Base-by-base conservation (phyloP, 306 rosid genomes). In the Sesbania bispinosa region DNA sequence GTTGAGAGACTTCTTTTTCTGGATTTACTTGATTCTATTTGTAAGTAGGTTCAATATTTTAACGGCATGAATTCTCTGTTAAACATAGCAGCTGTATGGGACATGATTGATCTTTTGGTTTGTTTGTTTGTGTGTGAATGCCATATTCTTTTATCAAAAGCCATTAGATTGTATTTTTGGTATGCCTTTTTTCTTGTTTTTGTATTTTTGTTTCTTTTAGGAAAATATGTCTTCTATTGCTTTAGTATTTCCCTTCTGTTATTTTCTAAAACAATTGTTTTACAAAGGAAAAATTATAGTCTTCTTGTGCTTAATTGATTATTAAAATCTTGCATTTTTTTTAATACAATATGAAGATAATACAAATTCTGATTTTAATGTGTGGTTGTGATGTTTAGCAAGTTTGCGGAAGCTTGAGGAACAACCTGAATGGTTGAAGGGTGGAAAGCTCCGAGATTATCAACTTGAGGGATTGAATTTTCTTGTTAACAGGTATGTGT, bases 381-480 rank as follows among this genome's bases (percentile, higher is more conserved):
- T 73, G 19, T 75, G 77, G 60, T 68, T 78, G 7, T 80, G 74
- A 77, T 79, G 53, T 84, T 80, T 84, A 95, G 99, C 77, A 84
- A 95, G 97, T 85, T 80, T 95, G 84, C 84, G 99, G 85, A 95
- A 89, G 91, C 97, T 95, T 3, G 93, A 89, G 71, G 97, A 95
- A 78, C 99, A 95, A 69, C 99, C 99, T 48, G 96, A 89, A 68
- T 95, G 99, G 99, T 84, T 95, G 87, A 89, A 62, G 73, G 99
- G 99, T 30, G 99, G 99, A 63, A 95, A 86, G 88, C 97, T 95
- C 48, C 96, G 99, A 67, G 99, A 95, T 84, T 95, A 95, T 89
- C 99, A 95, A 75, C 96, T 95, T 27, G 99, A 95, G 90, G 99
- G 99, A 71, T 77, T 95, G 80, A 95, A 95, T 92, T 95, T 95